Evolutionary conservation across 164 flowering plant genomes (phyloP), one percentile per base, ranked within the genome.

Genomic region (Paratinospora sagittata): DNA sequence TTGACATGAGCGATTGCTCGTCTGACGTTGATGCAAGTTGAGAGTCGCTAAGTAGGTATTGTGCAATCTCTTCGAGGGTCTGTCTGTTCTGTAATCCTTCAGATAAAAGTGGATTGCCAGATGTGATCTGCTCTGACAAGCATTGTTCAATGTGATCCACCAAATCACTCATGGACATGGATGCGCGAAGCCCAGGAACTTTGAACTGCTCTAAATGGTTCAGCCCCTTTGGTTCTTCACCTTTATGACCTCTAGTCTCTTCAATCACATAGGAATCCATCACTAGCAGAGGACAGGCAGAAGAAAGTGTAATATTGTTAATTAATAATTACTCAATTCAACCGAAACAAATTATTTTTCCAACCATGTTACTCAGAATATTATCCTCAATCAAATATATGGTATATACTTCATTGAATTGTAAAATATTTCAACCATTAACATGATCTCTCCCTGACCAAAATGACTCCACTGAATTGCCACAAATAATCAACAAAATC

Each of bases 91-190:
- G 82, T 26, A 77, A 72, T 66, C 72, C 84, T 63, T 81, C 81
- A 27, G 83, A 57, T 24, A 81, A 73, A 13, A 84, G 71, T 3
- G 86, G 82, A 78, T 81, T 82, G 23, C 85, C 84, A 10, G 87
- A 77, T 7, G 79, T 83, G 77, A 78, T 80, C 74, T 86, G 92
- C 36, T 88, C 93, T 30, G 94, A 84, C 63, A 90, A 77, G 72
- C 89, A 79, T 58, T 81, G 65, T 67, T 80, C 96, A 66, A 90
- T 85, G 78, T 89, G 96, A 81, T 68, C 86, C 81, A 89, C 81
- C 58, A 90, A 83, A 78, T 90, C 96, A 74, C 77, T 86, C 90
- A 88, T 82, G 11, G 95, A 91, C 86, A 91, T 89, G 30, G 96
- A 85, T 17, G 83, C 80, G n/a, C 68, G 87, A 8, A 92, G 55